These are phyloP conservation scores for Cercospora berteroae DNA, from an alignment of 2,329 filamentous ascomycete genomes.

Conservation along the genomic window DNA sequence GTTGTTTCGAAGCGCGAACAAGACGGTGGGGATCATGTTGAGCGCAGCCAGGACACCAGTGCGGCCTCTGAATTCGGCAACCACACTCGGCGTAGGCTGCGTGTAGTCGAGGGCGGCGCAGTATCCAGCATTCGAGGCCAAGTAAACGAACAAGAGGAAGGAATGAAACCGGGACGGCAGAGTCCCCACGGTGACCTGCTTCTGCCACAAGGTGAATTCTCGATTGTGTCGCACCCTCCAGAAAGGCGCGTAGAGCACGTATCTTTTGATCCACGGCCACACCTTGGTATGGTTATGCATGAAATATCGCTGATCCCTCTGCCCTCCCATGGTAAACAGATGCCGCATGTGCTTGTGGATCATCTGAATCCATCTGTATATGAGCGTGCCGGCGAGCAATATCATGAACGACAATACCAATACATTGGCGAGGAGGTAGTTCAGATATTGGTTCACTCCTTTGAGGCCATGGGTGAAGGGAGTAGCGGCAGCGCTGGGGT, in stretches of 20 bases:
- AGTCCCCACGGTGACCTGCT: constrained; percentile 68
- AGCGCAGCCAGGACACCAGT: constrained; percentile 79
- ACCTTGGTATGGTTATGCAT: constrained; percentile 44
- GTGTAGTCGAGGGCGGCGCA: constrained; percentile 65
- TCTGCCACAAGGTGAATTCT: constrained; percentile 11
- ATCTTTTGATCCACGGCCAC: constrained; percentile 62
- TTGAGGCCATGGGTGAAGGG: constrained; percentile 43
- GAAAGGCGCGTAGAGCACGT: constrained; percentile 68
- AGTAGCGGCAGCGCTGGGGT: constrained; percentile 23
- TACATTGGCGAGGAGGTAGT: constrained; percentile 49
- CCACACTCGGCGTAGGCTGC: constrained; percentile 49
- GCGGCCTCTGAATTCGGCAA: constrained; percentile 81
- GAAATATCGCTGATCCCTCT: constrained; percentile 47
- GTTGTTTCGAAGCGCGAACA: constrained; percentile 91
- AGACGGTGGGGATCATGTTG: constrained; percentile 86
- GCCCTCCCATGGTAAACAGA: constrained; percentile 45
- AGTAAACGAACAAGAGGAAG: constrained; percentile 64
- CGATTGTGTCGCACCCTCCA: constrained; percentile 73
- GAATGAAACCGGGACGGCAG: constrained; percentile 77
- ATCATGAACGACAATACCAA: constrained; percentile 41
- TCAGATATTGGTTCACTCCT: constrained; percentile 49
- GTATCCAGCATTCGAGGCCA: constrained; percentile 74
- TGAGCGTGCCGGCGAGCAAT: constrained; percentile 40
- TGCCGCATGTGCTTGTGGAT: constrained; percentile 47
- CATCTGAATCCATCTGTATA: constrained; percentile 45